Conservation (phyloP, 768 basidiomycete species). For the Pisolithus orientalis region DNA sequence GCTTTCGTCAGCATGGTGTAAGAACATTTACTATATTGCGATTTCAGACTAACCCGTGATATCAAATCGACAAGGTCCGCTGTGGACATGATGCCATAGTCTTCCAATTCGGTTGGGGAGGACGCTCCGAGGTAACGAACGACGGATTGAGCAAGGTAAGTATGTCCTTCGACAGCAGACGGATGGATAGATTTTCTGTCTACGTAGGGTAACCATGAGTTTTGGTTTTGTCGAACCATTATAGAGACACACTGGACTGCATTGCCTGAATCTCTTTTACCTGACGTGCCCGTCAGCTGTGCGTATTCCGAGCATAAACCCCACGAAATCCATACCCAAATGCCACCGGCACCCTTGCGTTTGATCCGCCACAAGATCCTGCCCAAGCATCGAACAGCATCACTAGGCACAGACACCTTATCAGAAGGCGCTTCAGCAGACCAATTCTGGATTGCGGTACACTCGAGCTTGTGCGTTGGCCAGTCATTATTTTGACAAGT, state of each 20-base stretch:
- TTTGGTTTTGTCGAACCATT: neutral
- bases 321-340: slow-evolving; percentile 43
- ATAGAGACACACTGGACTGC: slow-evolving; percentile 62
- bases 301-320: neutral
- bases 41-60: slow-evolving; percentile 49
- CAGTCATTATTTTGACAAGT: slow-evolving; percentile 71
- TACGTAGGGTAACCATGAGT: slow-evolving; percentile 19
- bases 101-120: slow-evolving; percentile 51
- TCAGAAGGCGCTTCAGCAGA: slow-evolving; percentile 41
- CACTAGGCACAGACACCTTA: slow-evolving; percentile 53
- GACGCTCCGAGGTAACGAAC: slow-evolving; percentile 62
- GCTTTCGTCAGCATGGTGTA: neutral
- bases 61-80: slow-evolving; percentile 64
- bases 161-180: slow-evolving; percentile 47
- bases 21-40: neutral
- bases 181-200: slow-evolving; percentile 52
- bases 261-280: slow-evolving; percentile 57
- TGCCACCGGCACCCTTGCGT: slow-evolving; percentile 45
- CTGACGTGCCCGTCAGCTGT: slow-evolving; percentile 29
- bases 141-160: slow-evolving; percentile 68
- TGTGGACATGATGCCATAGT: slow-evolving; percentile 50
- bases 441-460: slow-evolving; percentile 60
- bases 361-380: slow-evolving; percentile 64
- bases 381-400: slow-evolving; percentile 74
- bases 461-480: slow-evolving; percentile 74